phyloP scores from a whole-genome alignment of 805 yeast genomes.

The Saccharomycopsis selenospora region DNA sequence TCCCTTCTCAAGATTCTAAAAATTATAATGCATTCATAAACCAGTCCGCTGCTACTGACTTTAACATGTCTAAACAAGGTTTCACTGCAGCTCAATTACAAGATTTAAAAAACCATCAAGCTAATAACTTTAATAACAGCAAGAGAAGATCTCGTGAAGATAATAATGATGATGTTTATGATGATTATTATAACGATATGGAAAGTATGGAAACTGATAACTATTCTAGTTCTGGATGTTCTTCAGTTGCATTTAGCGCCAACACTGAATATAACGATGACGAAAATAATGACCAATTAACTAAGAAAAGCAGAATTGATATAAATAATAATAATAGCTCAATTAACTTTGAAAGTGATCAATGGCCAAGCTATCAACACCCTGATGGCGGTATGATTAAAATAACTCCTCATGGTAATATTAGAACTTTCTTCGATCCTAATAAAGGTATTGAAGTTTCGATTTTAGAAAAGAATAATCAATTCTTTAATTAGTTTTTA shows the following conservation, averaged over 20 bases:
- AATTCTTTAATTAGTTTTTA: background rate
- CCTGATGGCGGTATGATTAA: slow-evolving; percentile 58
- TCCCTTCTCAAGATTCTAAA: slow-evolving; percentile 7
- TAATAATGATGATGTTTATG: background rate
- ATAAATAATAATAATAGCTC: background rate
- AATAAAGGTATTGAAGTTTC: slow-evolving; percentile 38
- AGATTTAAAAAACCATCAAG: slow-evolving; percentile 1
- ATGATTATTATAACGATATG: background rate
- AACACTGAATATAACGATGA: background rate
- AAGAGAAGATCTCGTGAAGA: slow-evolving; percentile 2
- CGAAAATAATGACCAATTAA: background rate
- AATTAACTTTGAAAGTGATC: slow-evolving; percentile 1
- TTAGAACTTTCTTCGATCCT: slow-evolving; percentile 36
- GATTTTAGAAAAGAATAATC: slow-evolving; percentile 38
- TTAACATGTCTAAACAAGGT: background rate
- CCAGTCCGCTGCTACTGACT: slow-evolving; percentile 1
- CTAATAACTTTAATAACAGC: background rate
- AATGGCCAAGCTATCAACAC: slow-evolving; percentile 43
- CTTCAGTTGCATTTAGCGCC: background rate
- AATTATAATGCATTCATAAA: background rate
- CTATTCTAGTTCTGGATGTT: background rate
- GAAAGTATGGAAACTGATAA: background rate
- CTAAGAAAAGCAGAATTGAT: background rate
- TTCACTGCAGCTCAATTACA: background rate
- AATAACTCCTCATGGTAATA: slow-evolving; percentile 58